Conservation (phyloP, 2,329 filamentous ascomycete species). For the Aspergillus sp. region DNA sequence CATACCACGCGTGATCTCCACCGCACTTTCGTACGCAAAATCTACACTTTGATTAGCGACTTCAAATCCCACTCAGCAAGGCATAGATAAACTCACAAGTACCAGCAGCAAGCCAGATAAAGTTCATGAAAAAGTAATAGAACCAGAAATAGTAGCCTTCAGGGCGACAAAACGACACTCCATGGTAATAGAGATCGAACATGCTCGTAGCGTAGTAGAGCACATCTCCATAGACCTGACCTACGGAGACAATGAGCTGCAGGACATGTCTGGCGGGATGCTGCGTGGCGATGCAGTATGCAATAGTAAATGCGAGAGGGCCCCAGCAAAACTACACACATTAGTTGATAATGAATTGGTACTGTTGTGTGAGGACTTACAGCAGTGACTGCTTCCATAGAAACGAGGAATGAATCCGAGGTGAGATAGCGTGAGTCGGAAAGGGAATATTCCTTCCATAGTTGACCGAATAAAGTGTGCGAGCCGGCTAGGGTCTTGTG, state of each 20-base stretch:
- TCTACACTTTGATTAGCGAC: no score
- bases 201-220: slow-evolving; percentile 61
- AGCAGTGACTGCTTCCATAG: slow-evolving; percentile 75
- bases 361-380: no score
- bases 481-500: slow-evolving; percentile 62
- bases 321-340: slow-evolving; percentile 15
- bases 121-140: no score
- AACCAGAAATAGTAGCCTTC: no score
- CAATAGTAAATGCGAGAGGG: slow-evolving; percentile 55
- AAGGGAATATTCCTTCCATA: slow-evolving; percentile 86
- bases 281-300: slow-evolving; percentile 47
- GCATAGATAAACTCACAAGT: no score
- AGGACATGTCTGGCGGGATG: slow-evolving; percentile 54
- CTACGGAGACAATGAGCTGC: slow-evolving; percentile 58
- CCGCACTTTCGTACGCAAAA: no score
- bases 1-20: no score
- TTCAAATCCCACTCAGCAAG: no score
- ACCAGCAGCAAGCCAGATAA: no score
- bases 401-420: slow-evolving; percentile 73
- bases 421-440: slow-evolving; percentile 82
- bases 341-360: no score
- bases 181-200: slow-evolving; percentile 37
- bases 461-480: slow-evolving; percentile 71
- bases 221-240: slow-evolving; percentile 61
- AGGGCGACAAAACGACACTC: no score